These are phyloP conservation scores for Pseudognaphalium luteoalbum DNA, from an alignment of 129 eudicot species.

Conservation along the genomic window DNA sequence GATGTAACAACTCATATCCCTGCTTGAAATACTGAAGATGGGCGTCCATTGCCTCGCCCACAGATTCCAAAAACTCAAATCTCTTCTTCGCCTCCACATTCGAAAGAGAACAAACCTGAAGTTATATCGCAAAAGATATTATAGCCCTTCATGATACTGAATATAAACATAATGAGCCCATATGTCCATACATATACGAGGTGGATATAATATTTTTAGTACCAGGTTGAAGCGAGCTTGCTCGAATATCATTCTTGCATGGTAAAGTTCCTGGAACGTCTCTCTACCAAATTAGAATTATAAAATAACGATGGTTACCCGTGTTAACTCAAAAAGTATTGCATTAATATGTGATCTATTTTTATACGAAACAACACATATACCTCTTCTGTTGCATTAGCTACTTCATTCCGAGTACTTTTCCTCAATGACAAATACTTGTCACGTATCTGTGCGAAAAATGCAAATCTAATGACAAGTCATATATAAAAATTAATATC, in stretches of 20 bases:
- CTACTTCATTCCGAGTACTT: constrained; percentile 73
- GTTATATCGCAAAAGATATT: constrained; percentile 26
- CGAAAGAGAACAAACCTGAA: constrained; percentile 80
- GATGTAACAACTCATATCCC: constrained; percentile 93
- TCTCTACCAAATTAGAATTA: constrained; percentile 76
- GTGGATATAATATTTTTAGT: neutral
- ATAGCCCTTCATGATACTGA: constrained; percentile 7
- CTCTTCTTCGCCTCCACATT: constrained; percentile 85
- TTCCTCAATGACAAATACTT: constrained; percentile 77
- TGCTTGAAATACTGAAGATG: constrained; percentile 87
- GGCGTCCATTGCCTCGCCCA: constrained; percentile 86
- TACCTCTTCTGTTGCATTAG: constrained; percentile 84
- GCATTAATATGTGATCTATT: neutral
- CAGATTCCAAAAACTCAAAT: constrained; percentile 87
- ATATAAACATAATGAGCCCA: constrained; percentile 12
- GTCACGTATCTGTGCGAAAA: constrained; percentile 64
- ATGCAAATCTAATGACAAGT: constrained; percentile 11
- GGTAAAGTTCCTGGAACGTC: constrained; percentile 89
- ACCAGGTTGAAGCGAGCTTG: constrained; percentile 95
- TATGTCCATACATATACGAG: neutral
- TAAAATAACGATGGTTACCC: constrained; percentile 45
- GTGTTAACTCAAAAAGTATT: constrained; percentile 40
- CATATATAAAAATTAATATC: neutral
- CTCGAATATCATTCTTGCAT: constrained; percentile 80
- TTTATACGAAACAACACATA: constrained; percentile 33